phyloP scores from a whole-genome alignment of 2,329 filamentous ascomycete species.

The Dactylella cylindrospora region DNA sequence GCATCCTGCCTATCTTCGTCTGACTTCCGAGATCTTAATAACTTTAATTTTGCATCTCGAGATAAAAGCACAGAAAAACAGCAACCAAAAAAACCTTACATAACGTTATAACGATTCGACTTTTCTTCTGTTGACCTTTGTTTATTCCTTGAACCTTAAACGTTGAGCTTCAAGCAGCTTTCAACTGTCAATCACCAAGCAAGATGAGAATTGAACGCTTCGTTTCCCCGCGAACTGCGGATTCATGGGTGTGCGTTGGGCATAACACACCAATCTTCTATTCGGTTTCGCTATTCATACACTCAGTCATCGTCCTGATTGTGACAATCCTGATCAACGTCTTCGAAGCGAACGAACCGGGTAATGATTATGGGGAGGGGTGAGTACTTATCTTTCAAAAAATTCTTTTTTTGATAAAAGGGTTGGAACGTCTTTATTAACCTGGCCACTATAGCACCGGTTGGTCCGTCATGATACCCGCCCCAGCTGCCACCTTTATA shows the following conservation, averaged over 20 bases:
- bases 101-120: no score
- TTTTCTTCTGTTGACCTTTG: no score
- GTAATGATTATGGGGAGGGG: constrained; percentile 28
- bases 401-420: not conserved
- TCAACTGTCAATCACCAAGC: no score
- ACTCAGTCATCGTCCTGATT: constrained; percentile 13
- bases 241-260: constrained; percentile 17
- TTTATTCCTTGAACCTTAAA: no score
- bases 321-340: constrained; percentile 26
- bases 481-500: constrained; percentile 7
- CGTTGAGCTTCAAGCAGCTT: no score
- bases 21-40: no score
- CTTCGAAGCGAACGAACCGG: constrained; percentile 23
- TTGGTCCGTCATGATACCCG: constrained; percentile 32
- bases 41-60: no score
- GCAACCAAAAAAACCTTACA: no score
- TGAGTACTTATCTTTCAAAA: not conserved
- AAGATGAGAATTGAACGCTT: no score
- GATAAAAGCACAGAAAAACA: no score
- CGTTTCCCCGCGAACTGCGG: constrained; percentile 16
- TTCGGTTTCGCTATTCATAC: constrained; percentile 4
- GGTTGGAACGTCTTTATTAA: not conserved
- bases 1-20: no score
- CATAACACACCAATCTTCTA: constrained; percentile 8
- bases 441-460: constrained; percentile 5